A percentile compares a stretch with the other conserved stretches of the same genome.
These are phyloP conservation scores for Xanthoceras sorbifolium DNA, from an alignment of 345 rosid species.

Conservation along the genomic window DNA sequence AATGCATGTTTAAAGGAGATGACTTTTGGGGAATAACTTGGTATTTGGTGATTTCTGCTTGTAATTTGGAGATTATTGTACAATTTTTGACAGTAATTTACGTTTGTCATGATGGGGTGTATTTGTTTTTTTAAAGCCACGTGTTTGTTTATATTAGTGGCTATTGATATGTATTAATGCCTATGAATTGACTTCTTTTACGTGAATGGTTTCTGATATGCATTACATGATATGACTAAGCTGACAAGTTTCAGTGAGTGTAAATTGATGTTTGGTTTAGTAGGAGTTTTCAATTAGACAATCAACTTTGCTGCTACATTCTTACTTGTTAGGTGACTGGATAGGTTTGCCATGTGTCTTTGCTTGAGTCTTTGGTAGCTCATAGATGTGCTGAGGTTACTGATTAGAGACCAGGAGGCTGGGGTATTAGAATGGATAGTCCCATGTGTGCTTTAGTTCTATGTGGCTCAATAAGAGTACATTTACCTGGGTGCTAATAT, in stretches of 20 bases:
- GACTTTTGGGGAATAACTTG: neutral
- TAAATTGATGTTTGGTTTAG: too few relatives aligned
- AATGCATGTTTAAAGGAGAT: neutral
- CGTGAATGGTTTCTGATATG: neutral
- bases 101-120: neutral
- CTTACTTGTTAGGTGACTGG: neutral
- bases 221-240: neutral
- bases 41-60: neutral
- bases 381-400: neutral
- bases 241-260: neutral
- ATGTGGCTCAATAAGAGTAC: slow-evolving; percentile 35
- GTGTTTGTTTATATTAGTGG: too few relatives aligned
- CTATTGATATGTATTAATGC: too few relatives aligned
- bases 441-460: slow-evolving; percentile 31
- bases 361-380: slow-evolving; percentile 12
- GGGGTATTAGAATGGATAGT: slow-evolving; percentile 19
- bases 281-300: too few relatives aligned
- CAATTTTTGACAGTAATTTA: too few relatives aligned
- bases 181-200: neutral
- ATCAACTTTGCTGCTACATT: neutral
- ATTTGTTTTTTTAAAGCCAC: neutral
- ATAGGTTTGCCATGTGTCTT: slow-evolving; percentile 5
- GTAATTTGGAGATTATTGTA: neutral
- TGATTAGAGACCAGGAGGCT: slow-evolving; percentile 19
- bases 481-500: slow-evolving; percentile 42